Conservation (phyloP, 2,329 filamentous ascomycete genomes). For the Penicillium thymicola region DNA sequence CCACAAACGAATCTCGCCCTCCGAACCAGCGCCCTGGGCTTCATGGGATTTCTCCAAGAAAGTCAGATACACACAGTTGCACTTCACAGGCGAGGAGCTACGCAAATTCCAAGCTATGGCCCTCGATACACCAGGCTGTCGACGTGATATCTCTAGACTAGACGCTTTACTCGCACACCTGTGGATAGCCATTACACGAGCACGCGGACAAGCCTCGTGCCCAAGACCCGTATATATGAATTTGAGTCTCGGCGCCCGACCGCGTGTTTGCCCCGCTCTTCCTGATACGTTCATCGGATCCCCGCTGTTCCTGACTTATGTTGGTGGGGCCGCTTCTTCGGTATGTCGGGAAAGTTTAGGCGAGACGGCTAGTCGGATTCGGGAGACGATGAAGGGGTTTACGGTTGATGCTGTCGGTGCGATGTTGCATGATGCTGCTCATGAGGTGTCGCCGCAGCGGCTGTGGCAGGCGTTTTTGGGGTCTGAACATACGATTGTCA, state of each 20-base stretch:
- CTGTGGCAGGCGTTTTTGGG: slow-evolving; percentile 51
- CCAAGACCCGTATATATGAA: slow-evolving; percentile 26
- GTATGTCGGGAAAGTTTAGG: background rate
- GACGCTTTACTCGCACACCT: slow-evolving; percentile 4
- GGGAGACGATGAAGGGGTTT: slow-evolving; percentile 37
- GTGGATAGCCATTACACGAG: background rate
- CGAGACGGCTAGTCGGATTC: slow-evolving; percentile 28
- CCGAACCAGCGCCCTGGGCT: background rate
- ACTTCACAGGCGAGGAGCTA: background rate
- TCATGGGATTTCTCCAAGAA: slow-evolving; percentile 1
- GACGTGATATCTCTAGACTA: slow-evolving; percentile 3
- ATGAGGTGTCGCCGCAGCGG: slow-evolving; percentile 47
- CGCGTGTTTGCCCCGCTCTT: slow-evolving; percentile 40
- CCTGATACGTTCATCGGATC: slow-evolving; percentile 46
- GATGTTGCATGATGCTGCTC: slow-evolving; percentile 43
- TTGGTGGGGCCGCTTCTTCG: slow-evolving; percentile 20
- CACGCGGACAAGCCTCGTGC: background rate
- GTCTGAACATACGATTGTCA: slow-evolving; percentile 42
- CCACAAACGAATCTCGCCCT: background rate
- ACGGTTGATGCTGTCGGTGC: slow-evolving; percentile 39
- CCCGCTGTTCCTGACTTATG: slow-evolving; percentile 42
- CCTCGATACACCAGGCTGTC: background rate
- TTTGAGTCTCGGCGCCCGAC: slow-evolving; percentile 43
- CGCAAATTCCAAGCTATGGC: background rate
- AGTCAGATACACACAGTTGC: background rate